These are phyloP conservation scores for Puccinia hordei DNA, from an alignment of 1,284 basidiomycete species.

Conservation along the genomic window DNA sequence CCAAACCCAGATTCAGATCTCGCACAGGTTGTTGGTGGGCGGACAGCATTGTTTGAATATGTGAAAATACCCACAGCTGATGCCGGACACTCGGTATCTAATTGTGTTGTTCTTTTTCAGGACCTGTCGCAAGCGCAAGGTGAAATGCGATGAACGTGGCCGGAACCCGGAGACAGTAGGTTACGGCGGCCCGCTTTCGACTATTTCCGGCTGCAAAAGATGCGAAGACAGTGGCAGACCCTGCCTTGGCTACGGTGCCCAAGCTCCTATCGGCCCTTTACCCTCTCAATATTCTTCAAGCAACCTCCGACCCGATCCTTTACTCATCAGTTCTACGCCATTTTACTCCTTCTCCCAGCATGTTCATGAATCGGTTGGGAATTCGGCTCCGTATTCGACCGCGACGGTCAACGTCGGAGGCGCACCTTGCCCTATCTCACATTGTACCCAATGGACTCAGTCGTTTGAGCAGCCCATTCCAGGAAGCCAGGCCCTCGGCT, in stretches of 20 bases:
- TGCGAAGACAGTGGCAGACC: conserved; percentile 49
- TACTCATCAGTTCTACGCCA: neutral
- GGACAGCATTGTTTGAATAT: neutral
- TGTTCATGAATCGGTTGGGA: neutral
- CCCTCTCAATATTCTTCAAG: conserved; percentile 16
- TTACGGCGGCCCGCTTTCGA: conserved; percentile 42
- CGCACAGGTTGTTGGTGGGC: conserved; percentile 49
- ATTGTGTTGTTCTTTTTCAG: conserved; percentile 7
- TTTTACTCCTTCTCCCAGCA: conserved; percentile 26
- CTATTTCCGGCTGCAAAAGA: conserved; percentile 35
- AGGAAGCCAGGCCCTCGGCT: conserved; percentile 6
- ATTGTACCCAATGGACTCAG: conserved; percentile 19
- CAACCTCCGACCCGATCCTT: conserved; percentile 5
- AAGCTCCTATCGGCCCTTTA: conserved; percentile 32
- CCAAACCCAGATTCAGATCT: conserved; percentile 48
- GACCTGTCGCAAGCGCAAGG: conserved; percentile 47
- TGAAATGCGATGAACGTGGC: conserved; percentile 50
- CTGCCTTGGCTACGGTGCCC: conserved; percentile 48
- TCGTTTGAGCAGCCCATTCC: conserved; percentile 1
- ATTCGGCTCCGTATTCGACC: neutral
- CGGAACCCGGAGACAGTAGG: conserved; percentile 49
- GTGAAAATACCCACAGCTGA: neutral
- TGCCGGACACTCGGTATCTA: neutral
- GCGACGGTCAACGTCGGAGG: neutral
- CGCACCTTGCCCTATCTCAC: neutral